Evolutionary conservation across 495 filamentous ascomycete species (phyloP).

Genomic region (Parachaetomium inaequale): DNA sequence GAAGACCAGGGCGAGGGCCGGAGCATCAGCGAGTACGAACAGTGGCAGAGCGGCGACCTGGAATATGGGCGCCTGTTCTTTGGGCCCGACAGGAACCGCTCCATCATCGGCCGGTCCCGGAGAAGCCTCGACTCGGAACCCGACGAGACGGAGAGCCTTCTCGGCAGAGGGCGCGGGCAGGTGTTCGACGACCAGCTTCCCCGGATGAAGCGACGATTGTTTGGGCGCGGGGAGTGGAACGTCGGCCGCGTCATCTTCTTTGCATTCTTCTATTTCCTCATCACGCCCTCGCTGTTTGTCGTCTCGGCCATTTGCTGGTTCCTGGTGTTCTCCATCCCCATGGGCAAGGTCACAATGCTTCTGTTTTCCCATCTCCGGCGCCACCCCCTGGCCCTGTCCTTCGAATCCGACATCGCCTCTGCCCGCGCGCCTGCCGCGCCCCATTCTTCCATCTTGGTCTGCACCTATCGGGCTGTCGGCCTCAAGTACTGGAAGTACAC

Average conservation of each 20-base stretch:
- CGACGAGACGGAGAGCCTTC: conserved; percentile 83
- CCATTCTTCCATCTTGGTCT: conserved; percentile 85
- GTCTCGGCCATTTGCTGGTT: conserved; percentile 91
- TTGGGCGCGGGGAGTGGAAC: conserved; percentile 95
- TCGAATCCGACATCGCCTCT: conserved; percentile 79
- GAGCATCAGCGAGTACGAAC: conserved; percentile 98
- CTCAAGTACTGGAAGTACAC: conserved; percentile 99
- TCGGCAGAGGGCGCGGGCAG: conserved; percentile 56
- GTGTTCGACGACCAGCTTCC: conserved; percentile 45
- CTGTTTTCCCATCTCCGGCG: conserved; percentile 88
- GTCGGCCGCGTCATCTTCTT: conserved; percentile 93
- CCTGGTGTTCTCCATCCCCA: conserved; percentile 95
- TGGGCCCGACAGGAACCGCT: conserved; percentile 72
- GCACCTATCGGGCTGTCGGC: conserved; percentile 94
- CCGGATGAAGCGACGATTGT: conserved; percentile 80
- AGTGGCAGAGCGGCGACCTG: conserved; percentile 96
- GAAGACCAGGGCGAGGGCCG: conserved; percentile 99
- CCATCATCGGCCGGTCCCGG: conserved; percentile 83
- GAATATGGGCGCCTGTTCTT: conserved; percentile 96
- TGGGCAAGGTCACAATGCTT: conserved; percentile 91
- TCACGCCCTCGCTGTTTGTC: conserved; percentile 82
- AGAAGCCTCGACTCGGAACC: conserved; percentile 79
- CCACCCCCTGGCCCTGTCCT: conserved; percentile 87
- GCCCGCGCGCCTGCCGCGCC: conserved; percentile 63
- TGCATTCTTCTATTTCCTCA: conserved; percentile 89